Base-by-base conservation (phyloP, 441 rosid genomes). In the Bruguiera hainesii region DNA sequence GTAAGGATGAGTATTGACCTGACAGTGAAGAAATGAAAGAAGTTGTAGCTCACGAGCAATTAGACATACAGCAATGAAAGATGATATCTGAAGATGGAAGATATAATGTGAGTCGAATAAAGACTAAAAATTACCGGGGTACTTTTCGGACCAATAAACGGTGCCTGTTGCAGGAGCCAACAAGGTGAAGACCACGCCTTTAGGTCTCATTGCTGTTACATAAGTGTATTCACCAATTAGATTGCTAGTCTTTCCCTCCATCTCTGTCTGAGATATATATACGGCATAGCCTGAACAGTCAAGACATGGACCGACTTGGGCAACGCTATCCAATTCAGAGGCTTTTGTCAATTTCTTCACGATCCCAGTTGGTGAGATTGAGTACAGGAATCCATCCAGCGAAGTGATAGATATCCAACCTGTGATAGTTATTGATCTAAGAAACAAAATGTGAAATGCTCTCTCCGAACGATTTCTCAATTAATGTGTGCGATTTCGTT, bases 351-450 rank as follows among this genome's bases (percentile, higher is more conserved):
- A 84, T 78, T 83, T 89, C 65, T 75, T 66, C 60, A 91, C 80
- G 65, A 61, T 62, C 28, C 98, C 99, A 19, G 65, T 63, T 23
- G 88, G 88, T 71, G 98, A 94, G 62, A 94, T 78, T 13, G 86
- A 87, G 76, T 94, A 91, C 23, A 94, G 72, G 64, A 80, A 79
- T 55, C 97, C 98, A 69, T 94, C 97, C 71, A 91, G 71, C 5
- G 98, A 91, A 74, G 92, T 93, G 57, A 91, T 72, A 8, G 98
- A 88, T 63, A 88, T 69, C 90, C 90, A 91, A 55, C 93, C 98
- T 93, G 78, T 56, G 42, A 68, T 53, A 21, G 19, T 55, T 8
- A 31, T 56, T 3, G 3, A 19, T 19, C 20, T 23, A 21, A 53
- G 58, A 53, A 23, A 53, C 16, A 42, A 42, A 13, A 42, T 42